Conservation (phyloP, 352 stramenopile genomes). For the Phytophthora palmivora region DNA sequence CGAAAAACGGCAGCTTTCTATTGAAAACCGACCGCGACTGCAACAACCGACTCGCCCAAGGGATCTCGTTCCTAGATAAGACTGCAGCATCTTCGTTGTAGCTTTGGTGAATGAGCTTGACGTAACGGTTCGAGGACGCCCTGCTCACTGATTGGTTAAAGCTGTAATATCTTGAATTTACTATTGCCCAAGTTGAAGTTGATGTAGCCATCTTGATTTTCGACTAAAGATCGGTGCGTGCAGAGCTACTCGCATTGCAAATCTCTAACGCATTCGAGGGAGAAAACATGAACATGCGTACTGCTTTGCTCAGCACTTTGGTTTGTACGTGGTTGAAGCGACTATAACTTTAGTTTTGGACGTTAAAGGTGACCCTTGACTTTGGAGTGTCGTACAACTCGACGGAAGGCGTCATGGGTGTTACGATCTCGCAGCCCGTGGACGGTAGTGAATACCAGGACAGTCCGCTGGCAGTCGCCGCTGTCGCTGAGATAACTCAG, state of each 20-base stretch:
- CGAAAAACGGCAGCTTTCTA: conserved; percentile 9
- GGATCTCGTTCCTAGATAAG: conserved; percentile 12
- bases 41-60: conserved; percentile 9
- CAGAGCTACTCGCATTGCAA: conserved; percentile 1
- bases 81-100: background rate
- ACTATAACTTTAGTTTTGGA: conserved; percentile 12
- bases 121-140: conserved; percentile 20
- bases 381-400: conserved; percentile 4
- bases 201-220: conserved; percentile 17
- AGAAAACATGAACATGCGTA: conserved; percentile 4
- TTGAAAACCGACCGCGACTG: conserved; percentile 22
- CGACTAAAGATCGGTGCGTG: background rate
- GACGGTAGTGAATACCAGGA: conserved; percentile 34
- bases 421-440: conserved; percentile 33
- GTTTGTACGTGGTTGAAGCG: background rate
- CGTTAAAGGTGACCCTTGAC: conserved; percentile 14
- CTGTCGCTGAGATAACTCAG: conserved; percentile 64
- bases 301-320: background rate
- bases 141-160: conserved; percentile 10
- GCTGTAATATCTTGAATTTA: background rate
- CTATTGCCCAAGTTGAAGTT: conserved; percentile 24
- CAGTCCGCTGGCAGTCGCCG: conserved; percentile 53
- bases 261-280: background rate
- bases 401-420: conserved; percentile 18
- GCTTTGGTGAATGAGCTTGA: background rate